A percentile compares a stretch with the other conserved stretches of the same genome.
Conservation (phyloP, 139 green algal genomes). For the Picochlorum sp. region DNA sequence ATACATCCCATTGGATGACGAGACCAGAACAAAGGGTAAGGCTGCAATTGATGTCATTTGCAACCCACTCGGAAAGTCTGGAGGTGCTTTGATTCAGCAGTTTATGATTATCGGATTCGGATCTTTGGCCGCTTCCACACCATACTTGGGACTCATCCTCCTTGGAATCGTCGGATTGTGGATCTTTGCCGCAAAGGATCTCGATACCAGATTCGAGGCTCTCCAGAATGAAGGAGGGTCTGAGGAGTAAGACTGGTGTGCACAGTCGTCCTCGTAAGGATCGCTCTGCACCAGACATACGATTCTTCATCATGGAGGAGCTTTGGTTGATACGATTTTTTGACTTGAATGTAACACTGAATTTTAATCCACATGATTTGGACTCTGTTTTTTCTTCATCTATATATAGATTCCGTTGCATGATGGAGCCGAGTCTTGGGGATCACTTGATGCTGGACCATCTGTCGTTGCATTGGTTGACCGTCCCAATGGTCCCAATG, state of each 20-base stretch:
- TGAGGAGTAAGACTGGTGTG: conserved; percentile 6
- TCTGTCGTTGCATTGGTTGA: no score
- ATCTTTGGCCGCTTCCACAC: conserved; percentile 90
- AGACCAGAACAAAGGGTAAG: conserved; percentile 95
- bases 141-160: conserved; percentile 92
- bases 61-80: conserved; percentile 98
- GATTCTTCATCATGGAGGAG: no score
- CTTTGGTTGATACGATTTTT: no score
- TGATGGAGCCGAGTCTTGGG: no score
- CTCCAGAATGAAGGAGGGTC: conserved; percentile 1
- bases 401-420: no score
- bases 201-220: conserved; percentile 26
- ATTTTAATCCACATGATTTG: no score
- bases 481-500: no score
- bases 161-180: conserved; percentile 80
- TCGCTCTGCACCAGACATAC: no score
- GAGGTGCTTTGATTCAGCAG: conserved; percentile 96
- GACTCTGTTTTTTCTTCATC: no score
- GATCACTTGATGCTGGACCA: no score
- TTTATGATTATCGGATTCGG: conserved; percentile 96
- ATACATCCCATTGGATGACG: conserved; percentile 96
- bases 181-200: conserved; percentile 70
- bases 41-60: conserved; percentile 98
- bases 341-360: no score
- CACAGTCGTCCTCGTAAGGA: no score